Evolutionary conservation across 1,284 basidiomycete genomes (phyloP).

Genomic region (Rugiboletus extremiorientalis): DNA sequence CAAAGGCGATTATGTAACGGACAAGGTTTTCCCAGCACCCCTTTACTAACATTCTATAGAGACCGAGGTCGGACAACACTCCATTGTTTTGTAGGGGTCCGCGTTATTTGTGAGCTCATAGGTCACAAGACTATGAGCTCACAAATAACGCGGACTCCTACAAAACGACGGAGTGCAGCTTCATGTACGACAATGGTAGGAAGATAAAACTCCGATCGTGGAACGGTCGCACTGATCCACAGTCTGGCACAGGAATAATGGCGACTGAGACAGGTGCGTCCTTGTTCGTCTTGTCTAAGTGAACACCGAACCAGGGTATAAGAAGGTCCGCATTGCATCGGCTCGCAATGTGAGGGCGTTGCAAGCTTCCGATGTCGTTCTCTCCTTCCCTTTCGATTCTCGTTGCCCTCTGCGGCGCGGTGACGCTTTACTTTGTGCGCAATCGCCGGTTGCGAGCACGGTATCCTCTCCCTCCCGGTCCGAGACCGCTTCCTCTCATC

Average conservation of each 20-base stretch:
- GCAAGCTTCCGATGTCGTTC: constrained; percentile 18
- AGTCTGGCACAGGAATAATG: constrained; percentile 12
- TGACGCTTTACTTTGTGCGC: constrained; percentile 20
- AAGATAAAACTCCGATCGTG: no score
- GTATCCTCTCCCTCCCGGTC: constrained; percentile 32
- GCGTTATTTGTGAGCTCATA: no score
- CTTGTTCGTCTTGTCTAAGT: constrained; percentile 20
- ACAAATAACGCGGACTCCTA: no score
- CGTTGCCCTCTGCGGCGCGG: constrained; percentile 23
- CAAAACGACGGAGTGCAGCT: no score
- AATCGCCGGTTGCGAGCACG: constrained; percentile 12
- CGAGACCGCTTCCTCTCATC: constrained; percentile 32
- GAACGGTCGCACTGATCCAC: no score
- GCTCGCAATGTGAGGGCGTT: constrained; percentile 3
- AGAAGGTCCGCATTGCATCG: constrained; percentile 4
- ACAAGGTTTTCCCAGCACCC: background rate
- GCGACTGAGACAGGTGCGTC: constrained; percentile 8
- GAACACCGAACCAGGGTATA: constrained; percentile 20
- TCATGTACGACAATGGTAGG: no score
- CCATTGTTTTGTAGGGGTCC: no score
- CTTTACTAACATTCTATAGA: no score
- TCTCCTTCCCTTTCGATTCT: constrained; percentile 16
- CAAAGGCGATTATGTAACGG: constrained; percentile 6
- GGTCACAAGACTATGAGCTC: no score
- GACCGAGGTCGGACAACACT: no score